phyloP scores from a whole-genome alignment of 495 filamentous ascomycete genomes.

The Extremus antarcticus region DNA sequence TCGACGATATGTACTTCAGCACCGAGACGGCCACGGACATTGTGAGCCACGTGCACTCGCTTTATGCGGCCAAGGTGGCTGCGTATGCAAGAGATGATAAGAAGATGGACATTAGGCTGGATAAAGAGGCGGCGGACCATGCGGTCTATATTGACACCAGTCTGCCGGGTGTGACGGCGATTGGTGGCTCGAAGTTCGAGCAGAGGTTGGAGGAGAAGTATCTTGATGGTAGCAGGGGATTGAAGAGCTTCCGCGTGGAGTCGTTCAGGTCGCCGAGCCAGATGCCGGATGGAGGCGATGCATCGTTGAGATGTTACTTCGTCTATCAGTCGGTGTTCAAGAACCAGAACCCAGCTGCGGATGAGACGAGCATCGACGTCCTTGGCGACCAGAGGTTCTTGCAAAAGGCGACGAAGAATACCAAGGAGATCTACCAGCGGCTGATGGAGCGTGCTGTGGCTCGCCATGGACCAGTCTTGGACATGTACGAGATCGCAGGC shows the following conservation, averaged over 20 bases:
- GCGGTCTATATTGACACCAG: slow-evolving; percentile 98
- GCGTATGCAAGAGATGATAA: slow-evolving; percentile 91
- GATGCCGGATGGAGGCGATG: slow-evolving; percentile 54
- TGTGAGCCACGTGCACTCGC: slow-evolving; percentile 83
- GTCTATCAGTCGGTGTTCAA: slow-evolving; percentile 92
- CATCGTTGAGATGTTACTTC: slow-evolving; percentile 92
- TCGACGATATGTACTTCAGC: slow-evolving; percentile 98
- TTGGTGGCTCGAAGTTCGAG: slow-evolving; percentile 78
- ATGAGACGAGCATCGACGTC: slow-evolving; percentile 80
- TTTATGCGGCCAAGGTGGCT: slow-evolving; percentile 95
- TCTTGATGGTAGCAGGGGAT: slow-evolving; percentile 56
- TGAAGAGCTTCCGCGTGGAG: slow-evolving; percentile 78
- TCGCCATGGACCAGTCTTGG: slow-evolving; percentile 86
- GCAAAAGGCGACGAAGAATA: slow-evolving; percentile 91
- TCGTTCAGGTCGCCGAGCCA: slow-evolving; percentile 76
- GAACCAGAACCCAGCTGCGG: slow-evolving; percentile 53
- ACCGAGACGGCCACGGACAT: slow-evolving; percentile 80
- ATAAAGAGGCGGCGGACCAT: slow-evolving; percentile 90
- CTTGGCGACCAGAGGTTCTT: slow-evolving; percentile 91
- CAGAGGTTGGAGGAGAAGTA: slow-evolving; percentile 92
- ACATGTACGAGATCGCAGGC: slow-evolving; percentile 90
- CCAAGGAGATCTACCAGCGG: slow-evolving; percentile 85
- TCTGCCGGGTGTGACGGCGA: slow-evolving; percentile 64
- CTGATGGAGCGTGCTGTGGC: slow-evolving; percentile 75
- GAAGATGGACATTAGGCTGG: slow-evolving; percentile 80